Evolutionary conservation across 129 eudicot species (phyloP).

Genomic region (Lactuca saligna): DNA sequence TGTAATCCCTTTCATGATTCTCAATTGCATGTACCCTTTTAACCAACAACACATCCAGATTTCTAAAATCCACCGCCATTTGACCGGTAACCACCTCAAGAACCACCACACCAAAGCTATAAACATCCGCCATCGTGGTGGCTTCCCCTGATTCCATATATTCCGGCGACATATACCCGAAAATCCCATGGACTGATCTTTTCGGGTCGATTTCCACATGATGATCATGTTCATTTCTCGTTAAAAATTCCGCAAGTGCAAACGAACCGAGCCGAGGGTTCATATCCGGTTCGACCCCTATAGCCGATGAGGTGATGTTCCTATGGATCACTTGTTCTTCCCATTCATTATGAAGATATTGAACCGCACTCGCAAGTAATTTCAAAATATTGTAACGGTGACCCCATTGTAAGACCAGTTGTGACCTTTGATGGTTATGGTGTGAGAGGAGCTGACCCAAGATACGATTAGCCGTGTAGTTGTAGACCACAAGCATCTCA

Average conservation of each 20-base stretch:
- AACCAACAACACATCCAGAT: constrained; percentile 57
- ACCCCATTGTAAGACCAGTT: constrained; percentile 47
- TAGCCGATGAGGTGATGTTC: constrained; percentile 72
- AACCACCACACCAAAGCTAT: constrained; percentile 88
- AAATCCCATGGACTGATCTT: constrained; percentile 63
- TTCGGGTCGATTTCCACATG: constrained; percentile 38
- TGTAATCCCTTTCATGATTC: constrained; percentile 37
- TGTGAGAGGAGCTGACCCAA: constrained; percentile 60
- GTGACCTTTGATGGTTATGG: constrained; percentile 25
- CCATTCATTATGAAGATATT: constrained; percentile 92
- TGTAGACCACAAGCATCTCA: constrained; percentile 86
- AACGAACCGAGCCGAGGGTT: constrained; percentile 79
- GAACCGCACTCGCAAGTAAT: constrained; percentile 76
- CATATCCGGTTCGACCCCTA: constrained; percentile 64
- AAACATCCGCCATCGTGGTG: constrained; percentile 73
- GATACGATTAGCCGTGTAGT: constrained; percentile 49
- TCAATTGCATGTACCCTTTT: constrained; percentile 54
- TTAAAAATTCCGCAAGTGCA: constrained; percentile 79
- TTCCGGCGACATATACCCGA: constrained; percentile 91
- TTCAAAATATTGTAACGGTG: constrained; percentile 66
- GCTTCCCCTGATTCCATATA: constrained; percentile 78
- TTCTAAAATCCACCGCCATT: constrained; percentile 80
- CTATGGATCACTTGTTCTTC: constrained; percentile 89
- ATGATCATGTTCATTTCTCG: constrained; percentile 57
- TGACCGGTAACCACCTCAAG: constrained; percentile 81